phyloP scores from a whole-genome alignment of 345 rosid genomes.

The Camelina hispida region DNA sequence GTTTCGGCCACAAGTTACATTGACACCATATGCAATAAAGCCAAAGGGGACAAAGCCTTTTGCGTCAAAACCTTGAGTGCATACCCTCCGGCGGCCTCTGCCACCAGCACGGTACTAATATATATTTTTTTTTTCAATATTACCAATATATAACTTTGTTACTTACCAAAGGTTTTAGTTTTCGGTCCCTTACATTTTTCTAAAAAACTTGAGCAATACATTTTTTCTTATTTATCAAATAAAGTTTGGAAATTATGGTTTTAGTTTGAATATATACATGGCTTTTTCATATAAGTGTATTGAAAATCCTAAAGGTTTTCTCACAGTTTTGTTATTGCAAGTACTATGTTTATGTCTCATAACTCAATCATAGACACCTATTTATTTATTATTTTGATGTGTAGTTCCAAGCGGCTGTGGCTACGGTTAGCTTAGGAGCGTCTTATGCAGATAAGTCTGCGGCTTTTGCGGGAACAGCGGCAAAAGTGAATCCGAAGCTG shows the following conservation, averaged over 20 bases:
- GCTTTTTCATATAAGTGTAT: not conserved
- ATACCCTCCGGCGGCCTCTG: conserved; percentile 13
- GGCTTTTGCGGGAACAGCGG: not conserved
- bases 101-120: conserved; percentile 24
- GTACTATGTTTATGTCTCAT: not conserved
- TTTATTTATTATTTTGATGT: not conserved
- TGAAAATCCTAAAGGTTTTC: not conserved
- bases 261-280: not conserved
- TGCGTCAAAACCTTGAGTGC: conserved; percentile 28
- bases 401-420: conserved; percentile 22
- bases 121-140: not conserved
- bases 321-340: not conserved
- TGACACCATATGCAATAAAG: not conserved
- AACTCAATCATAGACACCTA: not conserved
- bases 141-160: not conserved
- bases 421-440: not conserved
- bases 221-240: not conserved
- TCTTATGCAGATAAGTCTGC: conserved; percentile 27
- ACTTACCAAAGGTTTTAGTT: not conserved
- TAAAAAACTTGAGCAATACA: no score
- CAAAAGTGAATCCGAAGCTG: conserved; percentile 15
- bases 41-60: conserved; percentile 15
- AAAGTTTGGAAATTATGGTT: not conserved
- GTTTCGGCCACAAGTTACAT: not conserved
- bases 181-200: no score